These are phyloP conservation scores for Trichoderma sp. DNA, from an alignment of 2,329 filamentous ascomycete genomes.

Conservation along the genomic window DNA sequence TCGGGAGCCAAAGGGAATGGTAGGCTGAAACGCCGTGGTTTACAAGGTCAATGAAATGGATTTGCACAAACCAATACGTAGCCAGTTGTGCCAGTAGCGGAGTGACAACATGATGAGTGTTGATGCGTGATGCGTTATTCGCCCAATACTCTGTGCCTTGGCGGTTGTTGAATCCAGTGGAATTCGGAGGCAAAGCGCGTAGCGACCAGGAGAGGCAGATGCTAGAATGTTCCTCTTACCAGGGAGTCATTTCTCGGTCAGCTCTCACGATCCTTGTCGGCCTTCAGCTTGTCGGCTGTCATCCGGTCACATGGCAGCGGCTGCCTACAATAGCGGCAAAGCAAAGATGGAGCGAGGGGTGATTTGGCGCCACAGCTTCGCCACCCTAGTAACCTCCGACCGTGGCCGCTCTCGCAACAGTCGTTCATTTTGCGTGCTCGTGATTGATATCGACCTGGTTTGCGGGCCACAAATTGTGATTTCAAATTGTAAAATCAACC, in stretches of 20 bases:
- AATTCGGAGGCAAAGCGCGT: neutral
- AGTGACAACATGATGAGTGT: too few species aligned
- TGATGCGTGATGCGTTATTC: neutral
- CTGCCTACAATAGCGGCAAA: slow-evolving; percentile 12
- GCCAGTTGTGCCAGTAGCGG: neutral
- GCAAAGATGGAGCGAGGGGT: neutral
- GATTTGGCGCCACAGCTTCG: slow-evolving; percentile 9
- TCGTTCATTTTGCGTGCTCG: neutral
- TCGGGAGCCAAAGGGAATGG: slow-evolving; percentile 16
- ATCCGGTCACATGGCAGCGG: slow-evolving; percentile 11
- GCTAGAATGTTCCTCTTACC: neutral
- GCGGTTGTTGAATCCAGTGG: too few species aligned
- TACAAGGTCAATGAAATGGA: slow-evolving; percentile 18
- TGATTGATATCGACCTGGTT: neutral
- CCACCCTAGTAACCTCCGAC: neutral
- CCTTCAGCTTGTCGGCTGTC: neutral
- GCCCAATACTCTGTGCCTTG: neutral
- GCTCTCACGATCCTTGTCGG: slow-evolving; percentile 1
- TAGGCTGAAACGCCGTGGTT: slow-evolving; percentile 18
- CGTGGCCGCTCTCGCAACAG: neutral
- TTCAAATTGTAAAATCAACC: neutral
- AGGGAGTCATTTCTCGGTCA: slow-evolving; percentile 10
- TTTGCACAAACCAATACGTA: neutral
- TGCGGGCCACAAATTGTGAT: neutral
- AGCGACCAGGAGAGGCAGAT: neutral